Base-by-base conservation (phyloP, 2,329 filamentous ascomycete genomes). In the Coniochaeta sp. region DNA sequence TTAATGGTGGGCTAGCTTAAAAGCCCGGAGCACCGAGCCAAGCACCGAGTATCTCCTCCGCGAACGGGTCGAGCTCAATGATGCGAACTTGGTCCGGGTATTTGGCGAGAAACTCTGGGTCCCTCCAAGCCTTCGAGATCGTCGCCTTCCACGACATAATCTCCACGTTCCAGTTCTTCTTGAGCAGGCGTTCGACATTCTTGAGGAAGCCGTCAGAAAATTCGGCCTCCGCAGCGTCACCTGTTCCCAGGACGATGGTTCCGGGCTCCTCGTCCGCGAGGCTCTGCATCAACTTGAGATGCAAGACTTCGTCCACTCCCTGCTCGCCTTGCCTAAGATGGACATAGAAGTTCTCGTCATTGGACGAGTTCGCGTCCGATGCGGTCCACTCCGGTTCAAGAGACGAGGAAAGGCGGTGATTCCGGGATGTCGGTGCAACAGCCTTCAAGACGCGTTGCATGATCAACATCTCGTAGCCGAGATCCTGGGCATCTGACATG, bases 251-350 rank as follows among this genome's bases (percentile, higher is more conserved):
- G 33, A 96, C 86, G 61, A 96, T 91, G 1, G 86, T 92, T 13
- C 74, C 77, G 0, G 72, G 72, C 14, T 63, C 63, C 48, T 83
- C 75, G 64, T 96, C 90, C 57, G 95, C 70, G 51, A 96, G 72
- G 57, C 86, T 90, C 68, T 96, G 86, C 59, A 89, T 79, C 67
- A 99, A 96, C 71, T 95, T 92, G 64, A 95, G 78, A 64, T 97
- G 92, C 53, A 97, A 76, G 63, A 95, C 85, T 77, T 99, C 94
- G 68, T 99, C 94, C 18, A 99, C 94, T 45, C 86, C 88, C 67
- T 97, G 92, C 72, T 99, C 94, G 52, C 85, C 82, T 72, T 81
- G 85, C 68, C 79, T 81, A 65, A 81, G 60, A 35, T 56, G 52
- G 28, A 60, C 57, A 6, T 49, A 32, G 46, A 50, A 46, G 45